A percentile compares a stretch with the other conserved stretches of the same genome.
Conservation (phyloP, 129 eudicot genomes). For the Solidago caesia region DNA sequence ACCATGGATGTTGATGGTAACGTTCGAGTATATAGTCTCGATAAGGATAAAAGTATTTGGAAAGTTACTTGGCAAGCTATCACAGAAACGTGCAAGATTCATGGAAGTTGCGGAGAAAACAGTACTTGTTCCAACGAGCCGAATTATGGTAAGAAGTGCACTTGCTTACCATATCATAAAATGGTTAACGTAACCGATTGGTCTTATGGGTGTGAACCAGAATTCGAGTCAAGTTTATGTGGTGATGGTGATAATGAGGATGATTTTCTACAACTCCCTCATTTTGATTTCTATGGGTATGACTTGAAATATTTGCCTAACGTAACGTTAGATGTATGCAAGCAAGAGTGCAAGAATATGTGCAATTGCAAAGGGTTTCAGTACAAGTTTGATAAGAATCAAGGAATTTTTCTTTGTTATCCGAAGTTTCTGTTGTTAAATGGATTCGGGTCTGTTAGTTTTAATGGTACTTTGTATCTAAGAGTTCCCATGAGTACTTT, state of each 20-base stretch:
- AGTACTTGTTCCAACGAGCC: constrained; percentile 36
- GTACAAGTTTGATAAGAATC: constrained; percentile 15
- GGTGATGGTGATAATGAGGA: constrained; percentile 1
- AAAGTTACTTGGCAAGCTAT: constrained; percentile 43
- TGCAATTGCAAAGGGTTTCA: constrained; percentile 50
- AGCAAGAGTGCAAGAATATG: constrained; percentile 30
- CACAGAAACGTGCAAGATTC: constrained; percentile 30
- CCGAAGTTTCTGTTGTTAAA: constrained; percentile 46
- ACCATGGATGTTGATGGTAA: constrained; percentile 58
- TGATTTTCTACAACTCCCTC: constrained; percentile 26
- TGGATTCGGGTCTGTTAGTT: constrained; percentile 31
- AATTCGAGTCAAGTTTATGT: constrained; percentile 17
- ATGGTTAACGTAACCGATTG: constrained; percentile 36
- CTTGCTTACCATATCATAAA: constrained; percentile 42
- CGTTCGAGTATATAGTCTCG: constrained; percentile 41
- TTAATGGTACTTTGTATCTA: constrained; percentile 28
- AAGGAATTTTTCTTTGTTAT: constrained; percentile 39
- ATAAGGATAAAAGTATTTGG: constrained; percentile 17
- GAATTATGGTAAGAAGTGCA: constrained; percentile 32
- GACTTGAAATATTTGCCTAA: constrained; percentile 29
- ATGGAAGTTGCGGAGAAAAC: constrained; percentile 52
- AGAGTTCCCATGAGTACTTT: constrained; percentile 30
- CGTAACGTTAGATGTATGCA: constrained; percentile 35
- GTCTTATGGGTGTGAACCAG: constrained; percentile 44
- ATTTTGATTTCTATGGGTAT: constrained; percentile 42